These are phyloP conservation scores for Euryodendron excelsum DNA, from an alignment of 148 eudicot species.

Conservation along the genomic window DNA sequence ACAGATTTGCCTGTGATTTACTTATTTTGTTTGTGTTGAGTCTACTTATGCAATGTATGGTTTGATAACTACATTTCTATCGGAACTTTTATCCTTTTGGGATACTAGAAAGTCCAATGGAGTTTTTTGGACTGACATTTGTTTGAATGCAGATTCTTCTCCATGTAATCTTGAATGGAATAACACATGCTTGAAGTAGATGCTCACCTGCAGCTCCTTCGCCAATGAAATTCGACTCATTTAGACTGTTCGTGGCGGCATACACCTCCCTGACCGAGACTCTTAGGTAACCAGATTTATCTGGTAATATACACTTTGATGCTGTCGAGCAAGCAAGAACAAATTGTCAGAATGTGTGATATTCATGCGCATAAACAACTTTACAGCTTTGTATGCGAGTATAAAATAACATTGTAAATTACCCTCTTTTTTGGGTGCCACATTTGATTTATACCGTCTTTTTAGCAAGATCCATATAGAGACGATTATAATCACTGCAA, in stretches of 20 bases:
- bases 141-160: too few relatives aligned
- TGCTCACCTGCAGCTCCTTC: slow-evolving; percentile 39
- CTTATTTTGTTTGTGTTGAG: too few relatives aligned
- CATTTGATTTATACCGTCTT: slow-evolving; percentile 4
- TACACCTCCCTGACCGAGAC: slow-evolving; percentile 31
- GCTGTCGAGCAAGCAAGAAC: slow-evolving; percentile 16
- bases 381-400: neutral
- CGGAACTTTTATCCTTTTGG: too few relatives aligned
- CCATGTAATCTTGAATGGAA: too few relatives aligned
- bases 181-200: neutral
- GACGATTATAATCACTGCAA: neutral
- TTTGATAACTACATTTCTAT: too few relatives aligned
- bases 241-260: slow-evolving; percentile 36
- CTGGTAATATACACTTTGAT: slow-evolving; percentile 14
- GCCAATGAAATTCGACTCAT: slow-evolving; percentile 31
- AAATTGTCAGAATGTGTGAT: neutral
- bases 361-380: neutral
- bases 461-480: neutral
- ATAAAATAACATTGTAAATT: neutral
- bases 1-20: neutral
- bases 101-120: too few relatives aligned
- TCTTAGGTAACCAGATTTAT: slow-evolving; percentile 17
- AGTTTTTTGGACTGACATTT: too few relatives aligned
- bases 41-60: too few relatives aligned
- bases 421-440: slow-evolving; percentile 4